Base-by-base conservation (phyloP, 2,329 filamentous ascomycete species). In the Talaromyces amestolkiae region DNA sequence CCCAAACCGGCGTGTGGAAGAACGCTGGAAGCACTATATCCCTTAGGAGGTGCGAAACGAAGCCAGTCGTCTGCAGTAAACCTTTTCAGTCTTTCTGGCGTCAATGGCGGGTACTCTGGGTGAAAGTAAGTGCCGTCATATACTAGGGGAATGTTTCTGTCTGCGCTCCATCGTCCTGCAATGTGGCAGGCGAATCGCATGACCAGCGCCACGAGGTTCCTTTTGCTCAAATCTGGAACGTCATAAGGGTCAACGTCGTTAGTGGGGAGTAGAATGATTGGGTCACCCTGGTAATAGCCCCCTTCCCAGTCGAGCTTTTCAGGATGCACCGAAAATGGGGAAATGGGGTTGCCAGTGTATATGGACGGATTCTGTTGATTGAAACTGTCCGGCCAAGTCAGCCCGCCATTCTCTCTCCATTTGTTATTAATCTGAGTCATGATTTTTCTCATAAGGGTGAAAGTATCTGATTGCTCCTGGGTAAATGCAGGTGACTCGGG, bases 161-260 rank as follows among this genome's bases (percentile, higher is more conserved):
- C 69, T 3, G 76, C 73, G 54, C 72, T 72, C 74, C 77, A 78
- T 49, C 70, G 72, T 4, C 72, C 76, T 1, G 75, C 70, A 35
- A 78, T 68, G 65, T 76, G 73, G 22, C 76, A 77, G 17, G 83
- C 86, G 24, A 88, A 73, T 66, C 87, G 75, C 87, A 89, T 89
- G 41, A 80, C 69, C 59, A 84, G 79, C 3, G 76, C 73, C 56
- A 82, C 74, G 33, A 83, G 71, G 56, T 81, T 74, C 17, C 70
- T 68, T 56, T 77, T 78, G 1, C 77, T 77, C n/a, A 72, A 60
- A 56, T 80, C 77, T 4, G 71, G 70, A 3, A 78, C 69, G 63
- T 77, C 76, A 68, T 74, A 81, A 66, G 75, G 74, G 56, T 81
- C 73, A 27, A 70, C 58, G 13, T 70, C 59, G 39, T 70, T 67